Evolutionary conservation across 257 asterid genomes (phyloP), one percentile per base, ranked within the genome.

Genomic region (Ocimum tenuiflorum): DNA sequence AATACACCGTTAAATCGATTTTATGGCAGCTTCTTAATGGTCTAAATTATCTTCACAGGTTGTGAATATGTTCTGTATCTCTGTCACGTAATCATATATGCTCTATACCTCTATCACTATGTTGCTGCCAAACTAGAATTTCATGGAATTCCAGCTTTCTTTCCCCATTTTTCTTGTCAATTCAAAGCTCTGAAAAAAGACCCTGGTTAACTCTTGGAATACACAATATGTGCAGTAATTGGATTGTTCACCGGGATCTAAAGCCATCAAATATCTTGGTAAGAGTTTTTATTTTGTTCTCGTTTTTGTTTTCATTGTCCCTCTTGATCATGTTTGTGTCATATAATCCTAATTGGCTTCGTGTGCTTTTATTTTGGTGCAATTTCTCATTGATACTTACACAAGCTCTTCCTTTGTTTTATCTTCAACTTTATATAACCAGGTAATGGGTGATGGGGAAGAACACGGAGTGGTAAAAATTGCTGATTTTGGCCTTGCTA

Each of bases 1-100:
- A 64, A 56, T 89, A 89, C 73, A 87, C 96, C 52, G 63, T 83
- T 62, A 92, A 92, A 88, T 89, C 97, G 17, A 73, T 92, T 73
- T 78, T 92, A 77, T 92, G 99, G 99, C 99, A 92, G 88, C 95
- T 92, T 81, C 95, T 92, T 74, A 92, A 92, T 79, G 99, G 99
- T 64, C 83, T 92, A 56, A 86, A 86, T 68, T 92, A 89, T 78
- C 99, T 92, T 76, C 99, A 92, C 86, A 89, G 97, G 99, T 81
- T 63, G 73, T 73, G 53, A 60, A 38, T 68, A 33, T 54, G 24
- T 57, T 48, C 19, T 42, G 41, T 49, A 46, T 42, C 17, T 59
- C 60, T 58, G n/a, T 31, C 65, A 66, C 71, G 59, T 27, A 51
- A 18, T 62, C 41, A 64, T 58, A 39, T 43, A 35, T n/a, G n/a